phyloP scores from a whole-genome alignment of 805 yeast genomes.

The Yamadazyma ubonensis region DNA sequence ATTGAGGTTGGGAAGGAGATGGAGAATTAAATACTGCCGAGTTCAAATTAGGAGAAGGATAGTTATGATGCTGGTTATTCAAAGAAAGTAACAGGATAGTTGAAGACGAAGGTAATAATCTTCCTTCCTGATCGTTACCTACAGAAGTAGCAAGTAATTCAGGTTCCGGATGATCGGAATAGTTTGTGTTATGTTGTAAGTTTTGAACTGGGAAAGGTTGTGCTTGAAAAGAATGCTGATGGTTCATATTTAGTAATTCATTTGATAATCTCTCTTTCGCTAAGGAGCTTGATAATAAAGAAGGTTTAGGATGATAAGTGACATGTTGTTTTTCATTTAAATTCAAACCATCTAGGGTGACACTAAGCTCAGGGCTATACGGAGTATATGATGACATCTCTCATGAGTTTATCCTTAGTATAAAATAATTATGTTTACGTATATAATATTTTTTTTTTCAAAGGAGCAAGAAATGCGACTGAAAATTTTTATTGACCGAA shows the following conservation, averaged over 20 bases:
- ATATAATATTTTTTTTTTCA: slow-evolving; percentile 4
- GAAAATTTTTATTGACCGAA: slow-evolving; percentile 4
- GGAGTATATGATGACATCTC: slow-evolving; percentile 1
- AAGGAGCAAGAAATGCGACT: slow-evolving; percentile 10
- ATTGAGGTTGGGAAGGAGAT: slow-evolving; percentile 5
- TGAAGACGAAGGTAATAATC: slow-evolving; percentile 42
- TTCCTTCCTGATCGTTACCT: slow-evolving; percentile 40
- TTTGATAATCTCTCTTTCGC: slow-evolving; percentile 13
- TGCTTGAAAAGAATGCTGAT: too few species aligned
- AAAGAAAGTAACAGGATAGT: slow-evolving; percentile 40
- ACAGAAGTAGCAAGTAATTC: slow-evolving; percentile 43
- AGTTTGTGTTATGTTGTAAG: too few species aligned
- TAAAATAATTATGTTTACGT: background rate
- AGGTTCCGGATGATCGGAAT: slow-evolving; percentile 43
- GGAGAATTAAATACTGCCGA: background rate
- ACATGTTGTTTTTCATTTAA: slow-evolving; percentile 10
- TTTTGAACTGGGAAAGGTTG: background rate
- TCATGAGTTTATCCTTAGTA: background rate
- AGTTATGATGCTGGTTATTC: slow-evolving; percentile 18
- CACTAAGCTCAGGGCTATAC: background rate
- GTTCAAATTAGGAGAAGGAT: slow-evolving; percentile 1
- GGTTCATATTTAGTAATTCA: background rate
- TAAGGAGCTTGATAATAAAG: slow-evolving; percentile 18
- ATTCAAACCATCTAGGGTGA: slow-evolving; percentile 11
- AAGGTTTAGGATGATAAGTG: slow-evolving; percentile 10